Evolutionary conservation across 768 basidiomycete genomes (phyloP), one percentile per base, ranked within the genome.

Genomic region (Tylopilus rubrobrunneus): DNA sequence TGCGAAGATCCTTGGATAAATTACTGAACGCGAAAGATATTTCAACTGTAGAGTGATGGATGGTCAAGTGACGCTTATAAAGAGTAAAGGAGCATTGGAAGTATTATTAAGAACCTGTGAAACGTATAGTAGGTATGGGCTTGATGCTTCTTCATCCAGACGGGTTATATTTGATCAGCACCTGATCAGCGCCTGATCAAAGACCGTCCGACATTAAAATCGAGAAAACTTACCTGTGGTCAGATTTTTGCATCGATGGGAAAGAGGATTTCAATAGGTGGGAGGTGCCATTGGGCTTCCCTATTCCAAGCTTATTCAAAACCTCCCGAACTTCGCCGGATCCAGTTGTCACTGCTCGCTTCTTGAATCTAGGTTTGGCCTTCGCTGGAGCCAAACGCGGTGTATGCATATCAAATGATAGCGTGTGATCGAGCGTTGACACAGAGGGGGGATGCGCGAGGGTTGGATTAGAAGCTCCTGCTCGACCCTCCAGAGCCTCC

Each of bases 401-500:
- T 66, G 41, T 75, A 68, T 60, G 73, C 57, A 57, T 76, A 49
- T 70, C 66, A 46, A 72, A 70, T 33, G 80, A 81, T 5, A 84
- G 80, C 21, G 79, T 67, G 60, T 89, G 86, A 57, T 89, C 87
- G 29, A 89, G 76, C 3, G 89, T 89, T 41, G 89, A 89, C 46
- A 91, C 74, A 14, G 90, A 91, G 14, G 88, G 81, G 17, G 84
- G 79, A n/a, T 79, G 71, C 28, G 71, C 81, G 27, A 91, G 73
- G 21, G 83, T 81, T 36, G 87, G 80, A 65, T 89, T 92, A 15
- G 90, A 91, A 79, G 88, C 82, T 64, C 87, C 89, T 60, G 81
- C 84, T 39, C 90, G 83, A 21, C 91, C 91, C 73, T 92, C 90
- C 5, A 97, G 73, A 5, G 94, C 94, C 60, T 94, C 92, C 49